Percentiles rank a stretch among this genome's conserved stretches.
These are phyloP conservation scores for Amaranthus tricolor DNA, from an alignment of 179 eudicot genomes.

Conservation along the genomic window DNA sequence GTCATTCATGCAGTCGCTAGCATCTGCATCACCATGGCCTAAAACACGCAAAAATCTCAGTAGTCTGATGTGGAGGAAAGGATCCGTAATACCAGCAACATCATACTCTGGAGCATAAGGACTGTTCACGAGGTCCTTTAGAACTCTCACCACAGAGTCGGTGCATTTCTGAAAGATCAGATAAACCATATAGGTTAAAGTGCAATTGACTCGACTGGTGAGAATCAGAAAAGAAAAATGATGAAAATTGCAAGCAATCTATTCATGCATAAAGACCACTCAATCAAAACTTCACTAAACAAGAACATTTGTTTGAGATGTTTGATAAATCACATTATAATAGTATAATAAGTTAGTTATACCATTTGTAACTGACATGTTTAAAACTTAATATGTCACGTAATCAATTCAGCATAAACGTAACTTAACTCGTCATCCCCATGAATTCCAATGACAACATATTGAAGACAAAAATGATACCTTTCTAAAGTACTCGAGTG, in stretches of 20 bases:
- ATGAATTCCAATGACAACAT: background rate
- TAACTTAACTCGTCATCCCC: background rate
- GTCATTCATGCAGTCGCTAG: constrained; percentile 94
- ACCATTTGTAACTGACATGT: background rate
- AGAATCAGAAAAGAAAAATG: background rate
- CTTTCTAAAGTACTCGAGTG: constrained; percentile 94
- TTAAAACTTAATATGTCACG: background rate
- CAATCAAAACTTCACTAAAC: background rate
- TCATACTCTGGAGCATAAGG: constrained; percentile 95
- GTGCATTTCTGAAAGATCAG: constrained; percentile 71
- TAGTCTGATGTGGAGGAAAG: constrained; percentile 90
- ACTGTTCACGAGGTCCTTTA: constrained; percentile 87
- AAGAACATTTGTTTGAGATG: background rate
- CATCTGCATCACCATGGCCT: constrained; percentile 96
- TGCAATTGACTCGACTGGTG: background rate
- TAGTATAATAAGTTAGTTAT: background rate
- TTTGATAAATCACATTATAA: background rate
- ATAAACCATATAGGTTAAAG: constrained; percentile 11
- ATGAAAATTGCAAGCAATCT: background rate
- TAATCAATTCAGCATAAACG: constrained; percentile 2
- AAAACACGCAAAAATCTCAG: constrained; percentile 69
- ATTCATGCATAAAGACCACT: background rate
- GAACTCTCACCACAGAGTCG: constrained; percentile 75
- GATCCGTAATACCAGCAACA: constrained; percentile 91
- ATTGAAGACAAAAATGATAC: constrained; percentile 32